phyloP scores from a whole-genome alignment of 1,139 yeast genomes.

The Blastobotrys proliferans region DNA sequence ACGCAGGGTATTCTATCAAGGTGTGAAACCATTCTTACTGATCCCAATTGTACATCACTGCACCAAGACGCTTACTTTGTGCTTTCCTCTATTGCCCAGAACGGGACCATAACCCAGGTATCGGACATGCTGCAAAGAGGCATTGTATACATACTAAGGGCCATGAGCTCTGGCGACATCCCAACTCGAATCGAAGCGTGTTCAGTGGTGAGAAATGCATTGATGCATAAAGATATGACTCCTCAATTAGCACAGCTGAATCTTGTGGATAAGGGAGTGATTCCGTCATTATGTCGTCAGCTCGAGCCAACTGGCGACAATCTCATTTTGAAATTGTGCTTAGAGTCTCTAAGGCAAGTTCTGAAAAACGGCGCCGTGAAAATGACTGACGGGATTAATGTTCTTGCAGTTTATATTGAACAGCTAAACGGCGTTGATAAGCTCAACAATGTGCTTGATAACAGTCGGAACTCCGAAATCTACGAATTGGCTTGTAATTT shows the following conservation, averaged over 20 bases:
- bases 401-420: constrained; percentile 11
- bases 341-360: constrained; percentile 8
- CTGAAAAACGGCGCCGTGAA: constrained; percentile 10
- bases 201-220: constrained; percentile 8
- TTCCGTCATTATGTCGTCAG: constrained; percentile 7
- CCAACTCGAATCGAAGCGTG: constrained; percentile 9
- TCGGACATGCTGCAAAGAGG: constrained; percentile 8
- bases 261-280: constrained; percentile 11
- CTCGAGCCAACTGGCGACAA: constrained; percentile 7
- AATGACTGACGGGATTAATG: constrained; percentile 13
- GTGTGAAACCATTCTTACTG: constrained; percentile 4
- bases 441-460: constrained; percentile 1
- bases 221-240: constrained; percentile 7
- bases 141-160: constrained; percentile 4
- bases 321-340: constrained; percentile 6
- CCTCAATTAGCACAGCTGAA: constrained; percentile 10
- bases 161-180: background rate
- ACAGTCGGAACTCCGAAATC: constrained; percentile 5
- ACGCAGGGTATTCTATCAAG: constrained; percentile 4
- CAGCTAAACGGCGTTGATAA: constrained; percentile 9
- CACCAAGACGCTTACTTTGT: constrained; percentile 10
- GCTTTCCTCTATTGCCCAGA: constrained; percentile 6
- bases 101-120: constrained; percentile 8
- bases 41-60: constrained; percentile 7
- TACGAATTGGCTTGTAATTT: constrained; percentile 7